phyloP scores from a whole-genome alignment of 768 basidiomycete genomes.

The Termitomyces sp. region DNA sequence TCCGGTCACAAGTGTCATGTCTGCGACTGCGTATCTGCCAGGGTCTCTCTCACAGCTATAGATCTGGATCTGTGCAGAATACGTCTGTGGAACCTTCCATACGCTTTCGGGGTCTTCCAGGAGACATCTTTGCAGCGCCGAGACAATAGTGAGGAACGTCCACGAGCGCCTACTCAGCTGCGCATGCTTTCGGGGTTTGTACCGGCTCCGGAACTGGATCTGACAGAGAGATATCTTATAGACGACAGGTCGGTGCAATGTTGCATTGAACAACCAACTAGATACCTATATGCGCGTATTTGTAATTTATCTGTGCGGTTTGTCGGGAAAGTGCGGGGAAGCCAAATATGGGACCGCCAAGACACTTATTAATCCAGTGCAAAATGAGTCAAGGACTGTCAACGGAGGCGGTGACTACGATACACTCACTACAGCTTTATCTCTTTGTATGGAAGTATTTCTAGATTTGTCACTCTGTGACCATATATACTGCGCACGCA shows the following conservation, averaged over 20 bases:
- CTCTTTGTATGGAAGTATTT: conserved; percentile 5
- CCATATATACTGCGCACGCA: conserved; percentile 3
- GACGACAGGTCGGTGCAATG: neutral
- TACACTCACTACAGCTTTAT: conserved; percentile 4
- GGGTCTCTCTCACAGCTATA: neutral
- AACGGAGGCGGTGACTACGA: conserved; percentile 12
- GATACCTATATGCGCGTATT: neutral
- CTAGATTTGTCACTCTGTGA: neutral
- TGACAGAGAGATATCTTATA: neutral
- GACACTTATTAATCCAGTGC: conserved; percentile 6
- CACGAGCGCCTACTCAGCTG: neutral
- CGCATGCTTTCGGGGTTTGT: neutral
- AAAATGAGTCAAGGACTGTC: conserved; percentile 12
- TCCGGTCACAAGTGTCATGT: neutral
- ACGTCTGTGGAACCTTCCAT: neutral
- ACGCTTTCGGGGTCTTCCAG: neutral
- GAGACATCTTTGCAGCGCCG: neutral
- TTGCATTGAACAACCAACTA: neutral
- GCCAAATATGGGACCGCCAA: conserved; percentile 4
- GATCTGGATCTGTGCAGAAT: neutral
- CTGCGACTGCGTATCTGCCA: neutral
- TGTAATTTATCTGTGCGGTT: neutral
- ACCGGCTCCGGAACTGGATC: neutral
- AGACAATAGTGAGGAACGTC: neutral
- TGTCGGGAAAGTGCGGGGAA: neutral